phyloP scores from a whole-genome alignment of 768 basidiomycete species.

The Boletus rubroflammeus region DNA sequence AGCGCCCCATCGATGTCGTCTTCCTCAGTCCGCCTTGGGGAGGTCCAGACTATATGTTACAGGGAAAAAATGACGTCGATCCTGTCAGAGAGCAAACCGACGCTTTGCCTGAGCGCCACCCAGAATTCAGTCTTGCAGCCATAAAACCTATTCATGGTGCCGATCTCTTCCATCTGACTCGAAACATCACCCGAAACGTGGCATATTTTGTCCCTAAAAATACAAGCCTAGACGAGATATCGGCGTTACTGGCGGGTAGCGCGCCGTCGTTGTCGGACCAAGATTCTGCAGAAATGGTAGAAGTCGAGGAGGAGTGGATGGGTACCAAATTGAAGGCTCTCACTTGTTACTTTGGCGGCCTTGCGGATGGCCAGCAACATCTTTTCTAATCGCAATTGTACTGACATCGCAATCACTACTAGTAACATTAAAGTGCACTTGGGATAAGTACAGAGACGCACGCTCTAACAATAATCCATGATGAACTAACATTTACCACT shows the following conservation, averaged over 20 bases:
- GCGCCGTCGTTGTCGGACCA: not conserved
- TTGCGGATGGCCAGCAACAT: conserved; percentile 64
- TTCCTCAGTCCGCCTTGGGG: conserved; percentile 98
- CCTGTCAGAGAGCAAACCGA: not conserved
- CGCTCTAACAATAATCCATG: not conserved
- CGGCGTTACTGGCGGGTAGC: conserved; percentile 38
- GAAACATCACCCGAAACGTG: conserved; percentile 72
- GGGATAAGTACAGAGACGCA: not conserved
- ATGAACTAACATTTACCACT: not conserved
- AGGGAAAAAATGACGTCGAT: conserved; percentile 2
- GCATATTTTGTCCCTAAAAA: conserved; percentile 92
- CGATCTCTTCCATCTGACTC: conserved; percentile 73
- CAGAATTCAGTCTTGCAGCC: conserved; percentile 63
- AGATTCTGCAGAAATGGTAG: conserved; percentile 54
- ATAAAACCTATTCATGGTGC: conserved; percentile 80
- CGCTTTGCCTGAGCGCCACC: conserved; percentile 31
- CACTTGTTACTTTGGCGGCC: conserved; percentile 90
- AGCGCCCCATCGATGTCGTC: conserved; percentile 75
- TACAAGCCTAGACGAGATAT: conserved; percentile 67
- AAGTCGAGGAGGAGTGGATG: conserved; percentile 98
- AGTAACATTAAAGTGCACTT: not conserved
- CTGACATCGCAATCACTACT: not conserved
- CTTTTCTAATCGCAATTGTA: conserved; percentile 40
- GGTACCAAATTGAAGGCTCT: conserved; percentile 88
- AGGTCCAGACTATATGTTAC: conserved; percentile 65